phyloP scores from a whole-genome alignment of 441 rosid species.

The Croton laevigatus region DNA sequence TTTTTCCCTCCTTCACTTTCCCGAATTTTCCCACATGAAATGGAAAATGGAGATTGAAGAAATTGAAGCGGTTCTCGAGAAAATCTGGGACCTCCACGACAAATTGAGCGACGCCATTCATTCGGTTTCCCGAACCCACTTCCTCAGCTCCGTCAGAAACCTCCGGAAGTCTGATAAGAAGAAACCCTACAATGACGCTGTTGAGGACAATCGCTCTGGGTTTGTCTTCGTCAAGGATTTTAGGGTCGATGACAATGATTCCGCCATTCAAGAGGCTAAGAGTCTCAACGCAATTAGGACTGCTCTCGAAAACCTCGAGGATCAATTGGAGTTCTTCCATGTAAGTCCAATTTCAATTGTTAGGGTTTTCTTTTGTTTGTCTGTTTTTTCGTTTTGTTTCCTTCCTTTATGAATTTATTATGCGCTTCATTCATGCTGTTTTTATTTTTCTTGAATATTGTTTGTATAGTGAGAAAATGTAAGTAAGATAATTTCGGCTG shows the following conservation, averaged over 20 bases:
- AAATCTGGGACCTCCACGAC: slow-evolving; percentile 94
- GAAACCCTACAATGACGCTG: slow-evolving; percentile 32
- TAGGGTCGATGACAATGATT: slow-evolving; percentile 47
- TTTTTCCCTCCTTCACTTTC: background rate
- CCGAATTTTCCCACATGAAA: slow-evolving; percentile 29
- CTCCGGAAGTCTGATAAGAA: slow-evolving; percentile 37
- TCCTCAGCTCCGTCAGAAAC: slow-evolving; percentile 57
- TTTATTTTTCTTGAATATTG: background rate
- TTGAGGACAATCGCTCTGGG: slow-evolving; percentile 47
- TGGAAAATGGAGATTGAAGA: slow-evolving; percentile 89
- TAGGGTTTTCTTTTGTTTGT: background rate
- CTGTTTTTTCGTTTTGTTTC: no score
- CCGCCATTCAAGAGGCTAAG: slow-evolving; percentile 76
- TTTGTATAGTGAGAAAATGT: slow-evolving; percentile 16
- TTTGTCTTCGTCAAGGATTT: slow-evolving; percentile 77
- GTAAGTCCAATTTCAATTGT: slow-evolving; percentile 35
- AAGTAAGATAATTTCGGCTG: background rate
- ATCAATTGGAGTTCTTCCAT: slow-evolving; percentile 87
- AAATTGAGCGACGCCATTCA: slow-evolving; percentile 92
- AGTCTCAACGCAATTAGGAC: slow-evolving; percentile 75
- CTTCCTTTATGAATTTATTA: background rate
- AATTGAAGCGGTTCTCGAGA: slow-evolving; percentile 80
- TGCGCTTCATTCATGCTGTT: background rate
- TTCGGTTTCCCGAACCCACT: slow-evolving; percentile 72
- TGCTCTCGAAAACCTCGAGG: slow-evolving; percentile 92